Evolutionary conservation across 257 asterid species (phyloP).

Genomic region (Solanum peruvianum): DNA sequence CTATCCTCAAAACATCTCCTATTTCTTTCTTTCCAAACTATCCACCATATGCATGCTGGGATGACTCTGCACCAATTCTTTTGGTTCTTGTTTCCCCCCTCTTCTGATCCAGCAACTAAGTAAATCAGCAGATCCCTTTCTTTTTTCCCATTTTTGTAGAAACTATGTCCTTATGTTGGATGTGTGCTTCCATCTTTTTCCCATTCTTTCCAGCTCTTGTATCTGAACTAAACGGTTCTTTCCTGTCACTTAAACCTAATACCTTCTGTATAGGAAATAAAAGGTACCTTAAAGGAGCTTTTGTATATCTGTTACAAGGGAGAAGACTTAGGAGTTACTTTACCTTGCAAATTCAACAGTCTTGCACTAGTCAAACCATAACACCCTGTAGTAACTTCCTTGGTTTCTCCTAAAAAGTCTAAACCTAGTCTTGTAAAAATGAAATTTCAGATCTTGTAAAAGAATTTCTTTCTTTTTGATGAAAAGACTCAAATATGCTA

Average conservation of each 20-base stretch:
- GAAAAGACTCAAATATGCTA: too few species aligned
- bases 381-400: not conserved
- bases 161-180: not conserved
- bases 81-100: not conserved
- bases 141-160: not conserved
- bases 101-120: not conserved
- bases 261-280: not conserved
- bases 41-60: not conserved
- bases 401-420: not conserved
- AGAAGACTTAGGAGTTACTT: not conserved
- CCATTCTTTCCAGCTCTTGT: not conserved
- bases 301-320: not conserved
- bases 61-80: not conserved
- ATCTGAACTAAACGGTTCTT: not conserved
- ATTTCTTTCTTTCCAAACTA: not conserved
- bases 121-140: not conserved
- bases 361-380: not conserved
- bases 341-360: not conserved
- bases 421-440: not conserved
- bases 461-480: not conserved
- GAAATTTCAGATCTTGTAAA: not conserved
- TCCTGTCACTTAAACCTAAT: not conserved
- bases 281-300: not conserved
- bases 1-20: not conserved
- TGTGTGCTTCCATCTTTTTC: not conserved